Conservation (phyloP, 106 monocot species). For the Allium sativum region DNA sequence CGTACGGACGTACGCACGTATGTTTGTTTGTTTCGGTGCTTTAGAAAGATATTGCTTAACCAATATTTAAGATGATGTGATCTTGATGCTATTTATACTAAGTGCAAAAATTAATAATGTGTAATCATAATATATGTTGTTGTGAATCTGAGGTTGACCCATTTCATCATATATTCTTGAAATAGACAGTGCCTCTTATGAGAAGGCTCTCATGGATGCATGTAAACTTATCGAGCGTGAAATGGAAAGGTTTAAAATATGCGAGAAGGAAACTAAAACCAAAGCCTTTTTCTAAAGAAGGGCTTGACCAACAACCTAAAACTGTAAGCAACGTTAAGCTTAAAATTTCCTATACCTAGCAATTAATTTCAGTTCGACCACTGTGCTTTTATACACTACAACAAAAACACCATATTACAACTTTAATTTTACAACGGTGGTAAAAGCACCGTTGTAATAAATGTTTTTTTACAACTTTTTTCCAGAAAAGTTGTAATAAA, state of each 20-base stretch:
- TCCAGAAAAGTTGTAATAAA: too few species aligned
- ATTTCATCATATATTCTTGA: slow-evolving; percentile 67
- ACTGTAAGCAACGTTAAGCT: slow-evolving; percentile 45
- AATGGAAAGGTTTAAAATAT: slow-evolving; percentile 99
- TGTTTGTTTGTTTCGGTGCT: too few species aligned
- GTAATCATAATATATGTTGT: not conserved
- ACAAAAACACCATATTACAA: too few species aligned
- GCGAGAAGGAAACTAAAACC: slow-evolving; percentile 99
- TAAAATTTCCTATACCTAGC: not conserved
- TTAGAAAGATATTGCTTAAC: too few species aligned
- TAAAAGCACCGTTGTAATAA: too few species aligned
- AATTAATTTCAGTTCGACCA: not conserved
- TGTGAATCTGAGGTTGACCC: slow-evolving; percentile 28
- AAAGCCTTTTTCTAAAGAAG: slow-evolving; percentile 99
- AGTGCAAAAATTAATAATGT: not conserved
- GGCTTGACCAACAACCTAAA: slow-evolving; percentile 96
- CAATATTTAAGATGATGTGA: not conserved
- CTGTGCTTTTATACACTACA: too few species aligned
- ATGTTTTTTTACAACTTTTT: too few species aligned
- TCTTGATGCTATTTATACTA: not conserved
- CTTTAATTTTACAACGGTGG: too few species aligned
- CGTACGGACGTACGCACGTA: too few species aligned
- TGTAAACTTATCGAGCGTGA: slow-evolving; percentile 95
- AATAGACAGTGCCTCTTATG: slow-evolving; percentile 87
- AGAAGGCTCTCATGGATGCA: slow-evolving; percentile 99